phyloP scores from a whole-genome alignment of 2,329 filamentous ascomycete genomes.

The Sclerotiophoma versabilis region DNA sequence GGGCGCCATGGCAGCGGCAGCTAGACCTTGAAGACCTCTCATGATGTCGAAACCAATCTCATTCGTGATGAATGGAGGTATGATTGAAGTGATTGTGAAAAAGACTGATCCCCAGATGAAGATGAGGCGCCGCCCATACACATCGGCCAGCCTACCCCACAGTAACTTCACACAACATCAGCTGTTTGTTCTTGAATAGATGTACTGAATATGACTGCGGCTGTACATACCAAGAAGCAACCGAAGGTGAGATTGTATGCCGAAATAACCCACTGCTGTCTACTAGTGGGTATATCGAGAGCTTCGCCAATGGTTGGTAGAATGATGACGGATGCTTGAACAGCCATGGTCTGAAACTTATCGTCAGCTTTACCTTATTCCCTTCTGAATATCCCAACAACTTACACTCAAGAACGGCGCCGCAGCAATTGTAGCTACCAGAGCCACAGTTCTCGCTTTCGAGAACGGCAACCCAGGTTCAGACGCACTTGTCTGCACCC shows the following conservation, averaged over 20 bases:
- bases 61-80: constrained; percentile 69
- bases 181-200: background rate
- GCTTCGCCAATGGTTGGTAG: constrained; percentile 67
- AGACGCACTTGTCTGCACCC: constrained; percentile 9
- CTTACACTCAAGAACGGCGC: constrained; percentile 46
- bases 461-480: constrained; percentile 36
- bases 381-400: background rate
- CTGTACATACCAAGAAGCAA: constrained; percentile 62
- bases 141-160: constrained; percentile 72
- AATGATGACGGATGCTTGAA: constrained; percentile 68
- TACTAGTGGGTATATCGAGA: constrained; percentile 63
- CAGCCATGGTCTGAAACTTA: constrained; percentile 58
- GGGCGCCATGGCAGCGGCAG: constrained; percentile 72
- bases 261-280: constrained; percentile 72
- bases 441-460: constrained; percentile 38
- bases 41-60: constrained; percentile 74
- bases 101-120: constrained; percentile 71
- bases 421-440: constrained; percentile 37
- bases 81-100: constrained; percentile 65
- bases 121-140: constrained; percentile 70
- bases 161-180: constrained; percentile 53
- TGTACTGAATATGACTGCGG: background rate
- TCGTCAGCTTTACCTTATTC: background rate
- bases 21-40: constrained; percentile 70
- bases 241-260: constrained; percentile 71